Conservation (phyloP, 2,329 filamentous ascomycete species). For the Claviceps sp. region DNA sequence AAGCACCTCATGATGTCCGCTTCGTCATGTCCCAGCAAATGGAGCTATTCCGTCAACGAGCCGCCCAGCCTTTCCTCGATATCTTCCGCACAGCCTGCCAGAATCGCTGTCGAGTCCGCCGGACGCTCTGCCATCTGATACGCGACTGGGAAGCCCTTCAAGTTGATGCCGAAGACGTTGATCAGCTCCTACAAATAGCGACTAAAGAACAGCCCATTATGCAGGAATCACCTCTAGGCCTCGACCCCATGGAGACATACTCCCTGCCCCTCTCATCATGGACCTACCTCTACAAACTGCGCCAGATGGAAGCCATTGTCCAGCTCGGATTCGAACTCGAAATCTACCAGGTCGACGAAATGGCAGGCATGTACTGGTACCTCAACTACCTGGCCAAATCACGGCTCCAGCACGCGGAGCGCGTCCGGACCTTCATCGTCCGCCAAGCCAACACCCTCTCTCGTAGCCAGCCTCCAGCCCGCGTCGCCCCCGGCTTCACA, state of each 20-base stretch:
- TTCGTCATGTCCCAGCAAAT: constrained; percentile 61
- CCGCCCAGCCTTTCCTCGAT: constrained; percentile 64
- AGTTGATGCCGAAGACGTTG: constrained; percentile 65
- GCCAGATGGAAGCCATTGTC: constrained; percentile 72
- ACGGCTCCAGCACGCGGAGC: constrained; percentile 54
- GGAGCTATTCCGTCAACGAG: constrained; percentile 50
- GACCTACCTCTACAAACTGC: constrained; percentile 83
- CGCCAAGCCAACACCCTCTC: constrained; percentile 19
- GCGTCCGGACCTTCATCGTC: constrained; percentile 55
- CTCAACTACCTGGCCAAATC: constrained; percentile 60
- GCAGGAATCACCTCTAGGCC: constrained; percentile 23
- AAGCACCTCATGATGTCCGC: constrained; percentile 58
- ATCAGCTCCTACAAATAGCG: constrained; percentile 49
- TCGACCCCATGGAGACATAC: constrained; percentile 38
- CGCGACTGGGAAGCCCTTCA: constrained; percentile 76
- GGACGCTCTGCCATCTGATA: constrained; percentile 75
- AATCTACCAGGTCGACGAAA: constrained; percentile 75
- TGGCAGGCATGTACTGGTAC: constrained; percentile 85
- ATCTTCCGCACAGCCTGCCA: constrained; percentile 75
- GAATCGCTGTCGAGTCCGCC: constrained; percentile 78
- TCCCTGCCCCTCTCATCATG: constrained; percentile 72
- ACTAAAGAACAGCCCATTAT: constrained; percentile 47
- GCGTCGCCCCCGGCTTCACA: too few relatives aligned
- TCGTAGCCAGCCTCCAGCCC: not conserved
- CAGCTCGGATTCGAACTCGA: constrained; percentile 91